These are phyloP conservation scores for Talaromyces funiculosus DNA, from an alignment of 2,329 filamentous ascomycete species.

Conservation along the genomic window DNA sequence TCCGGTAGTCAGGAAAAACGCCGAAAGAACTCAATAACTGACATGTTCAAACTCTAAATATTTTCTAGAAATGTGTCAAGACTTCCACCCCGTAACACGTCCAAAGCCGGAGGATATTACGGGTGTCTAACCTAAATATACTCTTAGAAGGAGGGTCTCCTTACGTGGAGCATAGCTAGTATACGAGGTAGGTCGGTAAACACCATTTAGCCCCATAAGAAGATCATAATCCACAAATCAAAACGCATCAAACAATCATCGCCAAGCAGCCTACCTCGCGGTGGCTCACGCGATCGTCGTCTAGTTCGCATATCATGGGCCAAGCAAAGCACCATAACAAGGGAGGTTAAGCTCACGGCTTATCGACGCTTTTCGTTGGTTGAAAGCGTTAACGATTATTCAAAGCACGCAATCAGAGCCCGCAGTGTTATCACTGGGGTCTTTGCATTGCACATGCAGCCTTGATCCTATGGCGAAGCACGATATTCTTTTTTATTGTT, in stretches of 20 bases:
- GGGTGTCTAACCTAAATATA: neutral
- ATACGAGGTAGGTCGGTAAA: too few relatives aligned
- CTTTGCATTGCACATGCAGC: neutral
- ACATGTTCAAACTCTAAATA: too few relatives aligned
- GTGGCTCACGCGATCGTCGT: constrained; percentile 3
- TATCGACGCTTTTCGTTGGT: neutral
- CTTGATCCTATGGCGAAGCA: neutral
- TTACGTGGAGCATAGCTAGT: neutral
- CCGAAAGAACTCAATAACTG: neutral
- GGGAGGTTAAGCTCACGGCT: neutral
- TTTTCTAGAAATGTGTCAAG: too few relatives aligned
- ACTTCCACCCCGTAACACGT: too few relatives aligned
- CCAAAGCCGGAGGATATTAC: too few relatives aligned
- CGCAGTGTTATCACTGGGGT: constrained; percentile 10
- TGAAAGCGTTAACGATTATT: neutral
- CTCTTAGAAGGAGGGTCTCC: neutral
- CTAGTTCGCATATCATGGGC: neutral
- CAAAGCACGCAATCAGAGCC: constrained; percentile 14
- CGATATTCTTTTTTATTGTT: neutral
- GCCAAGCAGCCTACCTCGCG: neutral
- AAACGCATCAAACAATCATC: neutral
- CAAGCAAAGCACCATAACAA: neutral
- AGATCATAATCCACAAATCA: neutral
- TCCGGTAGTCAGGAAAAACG: neutral
- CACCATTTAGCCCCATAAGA: constrained; percentile 2